A percentile compares a stretch with the other conserved stretches of the same genome.
Conservation (phyloP, 768 basidiomycete species). For the Pholiota conissans region DNA sequence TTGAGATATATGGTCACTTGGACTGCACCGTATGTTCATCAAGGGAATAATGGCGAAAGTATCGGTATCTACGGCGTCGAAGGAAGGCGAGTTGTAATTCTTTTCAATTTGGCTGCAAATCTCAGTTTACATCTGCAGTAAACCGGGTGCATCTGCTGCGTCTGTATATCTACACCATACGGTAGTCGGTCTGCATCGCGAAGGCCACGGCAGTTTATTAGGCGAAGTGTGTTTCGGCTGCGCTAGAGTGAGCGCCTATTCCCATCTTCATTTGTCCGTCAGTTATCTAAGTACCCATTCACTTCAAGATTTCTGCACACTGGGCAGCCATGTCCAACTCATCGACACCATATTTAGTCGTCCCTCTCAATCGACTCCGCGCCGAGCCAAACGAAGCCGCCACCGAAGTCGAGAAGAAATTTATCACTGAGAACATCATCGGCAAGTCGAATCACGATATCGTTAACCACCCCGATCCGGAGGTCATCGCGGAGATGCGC, state of each 20-base stretch:
- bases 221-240: conserved; percentile 38
- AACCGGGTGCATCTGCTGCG: conserved; percentile 44
- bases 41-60: conserved; percentile 24
- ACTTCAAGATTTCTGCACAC: conserved; percentile 34
- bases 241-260: conserved; percentile 27
- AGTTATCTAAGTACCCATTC: not conserved
- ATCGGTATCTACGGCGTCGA: conserved; percentile 49
- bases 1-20: conserved; percentile 35
- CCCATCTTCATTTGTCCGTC: not conserved
- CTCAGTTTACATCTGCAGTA: conserved; percentile 25
- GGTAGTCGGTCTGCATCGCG: conserved; percentile 38
- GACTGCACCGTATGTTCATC: conserved; percentile 12
- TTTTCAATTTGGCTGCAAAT: not conserved
- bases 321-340: conserved; percentile 39
- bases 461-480: conserved; percentile 16
- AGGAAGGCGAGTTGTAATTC: conserved; percentile 37
- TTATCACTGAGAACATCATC: conserved; percentile 31
- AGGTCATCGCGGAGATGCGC: conserved; percentile 10
- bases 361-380: conserved; percentile 39
- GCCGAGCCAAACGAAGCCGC: conserved; percentile 23
- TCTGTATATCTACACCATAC: conserved; percentile 36
- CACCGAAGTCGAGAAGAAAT: conserved; percentile 28
- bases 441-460: conserved; percentile 24
- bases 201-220: conserved; percentile 38
- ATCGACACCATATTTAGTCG: conserved; percentile 33